Percentiles rank a stretch among this genome's conserved stretches.
These are phyloP conservation scores for Penicillium sp. DNA, from an alignment of 2,329 filamentous ascomycete species.

Conservation along the genomic window DNA sequence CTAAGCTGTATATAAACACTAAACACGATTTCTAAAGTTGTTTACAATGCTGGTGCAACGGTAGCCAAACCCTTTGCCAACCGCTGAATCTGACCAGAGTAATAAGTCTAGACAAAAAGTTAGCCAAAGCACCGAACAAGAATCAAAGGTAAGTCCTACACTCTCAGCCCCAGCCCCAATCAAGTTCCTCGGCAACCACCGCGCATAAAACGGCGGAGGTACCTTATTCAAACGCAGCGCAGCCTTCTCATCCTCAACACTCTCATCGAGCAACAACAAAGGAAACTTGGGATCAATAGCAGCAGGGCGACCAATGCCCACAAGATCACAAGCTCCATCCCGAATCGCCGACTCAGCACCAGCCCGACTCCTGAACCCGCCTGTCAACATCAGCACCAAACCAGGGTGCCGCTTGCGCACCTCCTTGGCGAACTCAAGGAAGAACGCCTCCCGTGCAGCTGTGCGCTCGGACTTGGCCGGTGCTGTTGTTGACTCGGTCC, in stretches of 20 bases:
- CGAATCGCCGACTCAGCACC: constrained; percentile 53
- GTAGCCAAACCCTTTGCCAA: constrained; percentile 20
- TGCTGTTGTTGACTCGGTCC: constrained; percentile 9
- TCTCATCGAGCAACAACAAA: constrained; percentile 31
- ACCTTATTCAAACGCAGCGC: constrained; percentile 24
- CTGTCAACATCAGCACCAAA: constrained; percentile 59
- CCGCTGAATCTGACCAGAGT: constrained; percentile 18
- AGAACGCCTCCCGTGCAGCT: constrained; percentile 63
- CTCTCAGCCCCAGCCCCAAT: constrained; percentile 32
- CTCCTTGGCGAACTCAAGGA: constrained; percentile 63
- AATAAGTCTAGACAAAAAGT: constrained; percentile 17
- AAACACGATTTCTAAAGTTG: background rate
- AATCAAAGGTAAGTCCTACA: constrained; percentile 22
- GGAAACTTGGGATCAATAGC: constrained; percentile 47
- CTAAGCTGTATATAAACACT: background rate
- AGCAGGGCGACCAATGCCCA: constrained; percentile 51
- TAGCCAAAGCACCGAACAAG: constrained; percentile 4
- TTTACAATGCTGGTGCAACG: constrained; percentile 15
- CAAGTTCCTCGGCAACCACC: constrained; percentile 24
- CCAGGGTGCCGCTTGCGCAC: constrained; percentile 49
- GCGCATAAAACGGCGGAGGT: constrained; percentile 22
- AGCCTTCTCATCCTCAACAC: constrained; percentile 26
- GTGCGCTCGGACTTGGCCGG: constrained; percentile 44
- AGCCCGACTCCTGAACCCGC: constrained; percentile 59
- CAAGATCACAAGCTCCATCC: constrained; percentile 50